Evolutionary conservation across 2,329 filamentous ascomycete genomes (phyloP).

Genomic region (Beauveria rudraprayagi): DNA sequence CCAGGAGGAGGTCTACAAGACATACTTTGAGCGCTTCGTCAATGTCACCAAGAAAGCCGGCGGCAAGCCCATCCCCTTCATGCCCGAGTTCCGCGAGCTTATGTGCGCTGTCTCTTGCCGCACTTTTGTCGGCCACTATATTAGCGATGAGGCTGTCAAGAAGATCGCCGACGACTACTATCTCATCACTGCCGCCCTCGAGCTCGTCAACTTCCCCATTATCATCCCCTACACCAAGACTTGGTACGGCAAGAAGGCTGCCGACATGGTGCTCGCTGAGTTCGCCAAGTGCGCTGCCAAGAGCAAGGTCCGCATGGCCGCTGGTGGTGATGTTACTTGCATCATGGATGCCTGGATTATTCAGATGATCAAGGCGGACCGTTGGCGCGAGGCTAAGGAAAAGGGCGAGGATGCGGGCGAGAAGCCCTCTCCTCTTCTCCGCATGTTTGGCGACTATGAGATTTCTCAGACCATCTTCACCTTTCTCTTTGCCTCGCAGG

Average conservation of each 20-base stretch:
- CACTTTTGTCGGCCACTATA: conserved; percentile 96
- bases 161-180: conserved; percentile 97
- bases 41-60: conserved; percentile 63
- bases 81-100: conserved; percentile 85
- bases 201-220: conserved; percentile 97
- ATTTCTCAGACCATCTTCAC: conserved; percentile 92
- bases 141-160: conserved; percentile 81
- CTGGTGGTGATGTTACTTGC: conserved; percentile 77
- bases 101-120: conserved; percentile 93
- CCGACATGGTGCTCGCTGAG: conserved; percentile 83
- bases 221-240: conserved; percentile 92
- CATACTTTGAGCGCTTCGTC: conserved; percentile 75
- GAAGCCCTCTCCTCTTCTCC: conserved; percentile 76
- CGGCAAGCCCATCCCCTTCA: conserved; percentile 75
- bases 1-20: conserved; percentile 85
- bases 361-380: conserved; percentile 76
- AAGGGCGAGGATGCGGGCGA: conserved; percentile 60
- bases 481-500: conserved; percentile 94
- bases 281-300: conserved; percentile 90
- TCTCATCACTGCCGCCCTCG: conserved; percentile 87
- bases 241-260: conserved; percentile 94
- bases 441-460: conserved; percentile 83
- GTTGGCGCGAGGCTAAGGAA: conserved; percentile 70
- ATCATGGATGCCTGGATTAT: conserved; percentile 95
- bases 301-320: conserved; percentile 84